Evolutionary conservation across 1,139 yeast genomes (phyloP).

Genomic region (Blastobotrys elegans): DNA sequence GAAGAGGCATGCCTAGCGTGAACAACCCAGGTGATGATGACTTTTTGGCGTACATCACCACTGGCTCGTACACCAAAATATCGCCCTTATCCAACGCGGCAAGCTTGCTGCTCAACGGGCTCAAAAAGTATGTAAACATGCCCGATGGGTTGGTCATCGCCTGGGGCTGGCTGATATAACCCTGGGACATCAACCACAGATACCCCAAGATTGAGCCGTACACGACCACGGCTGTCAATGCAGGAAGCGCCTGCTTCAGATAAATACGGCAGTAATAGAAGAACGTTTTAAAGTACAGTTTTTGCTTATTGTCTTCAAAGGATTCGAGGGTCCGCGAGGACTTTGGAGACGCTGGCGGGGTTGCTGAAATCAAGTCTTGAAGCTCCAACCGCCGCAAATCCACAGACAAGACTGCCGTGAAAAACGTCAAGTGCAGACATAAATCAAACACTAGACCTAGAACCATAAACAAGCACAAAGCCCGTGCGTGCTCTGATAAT

Average conservation of each 20-base stretch:
- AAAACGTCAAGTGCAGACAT: constrained; percentile 54
- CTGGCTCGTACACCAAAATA: constrained; percentile 17
- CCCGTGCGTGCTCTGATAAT: constrained; percentile 34
- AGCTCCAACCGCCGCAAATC: constrained; percentile 63
- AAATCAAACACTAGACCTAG: constrained; percentile 52
- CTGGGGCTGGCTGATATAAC: constrained; percentile 5
- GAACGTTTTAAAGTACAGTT: constrained; percentile 10
- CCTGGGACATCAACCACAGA: constrained; percentile 11
- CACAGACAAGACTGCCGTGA: constrained; percentile 58
- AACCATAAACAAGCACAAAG: constrained; percentile 40
- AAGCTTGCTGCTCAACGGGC: constrained; percentile 7
- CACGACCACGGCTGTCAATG: constrained; percentile 5
- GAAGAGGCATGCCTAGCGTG: constrained; percentile 12
- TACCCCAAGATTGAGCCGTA: constrained; percentile 8
- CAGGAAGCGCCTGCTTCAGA: constrained; percentile 9
- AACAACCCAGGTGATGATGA: background rate
- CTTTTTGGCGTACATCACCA: constrained; percentile 12
- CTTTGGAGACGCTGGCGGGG: constrained; percentile 1
- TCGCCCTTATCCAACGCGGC: constrained; percentile 2
- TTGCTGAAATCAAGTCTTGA: constrained; percentile 42
- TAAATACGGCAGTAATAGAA: constrained; percentile 13
- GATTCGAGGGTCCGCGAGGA: background rate
- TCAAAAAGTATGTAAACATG: constrained; percentile 12
- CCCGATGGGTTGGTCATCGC: constrained; percentile 14
- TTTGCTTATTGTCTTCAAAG: background rate